Evolutionary conservation across 2,329 filamentous ascomycete genomes (phyloP).

Genomic region (Talaromyces amestolkiae): DNA sequence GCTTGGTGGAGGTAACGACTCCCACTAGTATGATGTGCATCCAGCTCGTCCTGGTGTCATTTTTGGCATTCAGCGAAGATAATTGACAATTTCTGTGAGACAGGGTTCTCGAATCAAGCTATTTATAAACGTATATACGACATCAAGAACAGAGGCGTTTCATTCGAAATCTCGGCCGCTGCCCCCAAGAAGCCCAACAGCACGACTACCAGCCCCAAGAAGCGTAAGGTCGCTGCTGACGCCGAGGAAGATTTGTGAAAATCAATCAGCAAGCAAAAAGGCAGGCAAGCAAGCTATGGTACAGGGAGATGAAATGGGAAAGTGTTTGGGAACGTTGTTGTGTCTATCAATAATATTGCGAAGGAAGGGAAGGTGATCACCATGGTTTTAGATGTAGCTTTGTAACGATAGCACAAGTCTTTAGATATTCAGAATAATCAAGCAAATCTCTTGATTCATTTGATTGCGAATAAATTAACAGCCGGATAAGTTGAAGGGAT

Average conservation of each 20-base stretch:
- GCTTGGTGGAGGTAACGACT: constrained; percentile 8
- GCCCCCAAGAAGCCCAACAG: not conserved
- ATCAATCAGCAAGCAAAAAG: not conserved
- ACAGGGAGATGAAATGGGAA: not conserved
- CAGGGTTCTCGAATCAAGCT: not conserved
- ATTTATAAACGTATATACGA: not conserved
- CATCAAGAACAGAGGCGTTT: not conserved
- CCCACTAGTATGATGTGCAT: not conserved
- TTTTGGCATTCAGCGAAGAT: not conserved
- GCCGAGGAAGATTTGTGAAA: not conserved
- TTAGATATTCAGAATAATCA: not conserved
- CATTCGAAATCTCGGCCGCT: not conserved
- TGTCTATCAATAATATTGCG: not conserved
- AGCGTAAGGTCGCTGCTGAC: not conserved
- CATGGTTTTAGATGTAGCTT: not conserved
- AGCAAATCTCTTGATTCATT: not conserved
- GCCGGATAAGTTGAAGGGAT: not conserved
- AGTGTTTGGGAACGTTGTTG: not conserved
- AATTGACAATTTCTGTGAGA: not conserved
- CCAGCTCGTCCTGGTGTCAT: not conserved
- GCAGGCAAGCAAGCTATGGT: not conserved
- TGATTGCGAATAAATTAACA: not conserved
- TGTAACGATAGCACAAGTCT: not conserved
- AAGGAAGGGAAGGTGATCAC: not conserved
- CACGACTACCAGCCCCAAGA: not conserved